Evolutionary conservation across 345 rosid genomes (phyloP).

Genomic region (Salix purpurea): DNA sequence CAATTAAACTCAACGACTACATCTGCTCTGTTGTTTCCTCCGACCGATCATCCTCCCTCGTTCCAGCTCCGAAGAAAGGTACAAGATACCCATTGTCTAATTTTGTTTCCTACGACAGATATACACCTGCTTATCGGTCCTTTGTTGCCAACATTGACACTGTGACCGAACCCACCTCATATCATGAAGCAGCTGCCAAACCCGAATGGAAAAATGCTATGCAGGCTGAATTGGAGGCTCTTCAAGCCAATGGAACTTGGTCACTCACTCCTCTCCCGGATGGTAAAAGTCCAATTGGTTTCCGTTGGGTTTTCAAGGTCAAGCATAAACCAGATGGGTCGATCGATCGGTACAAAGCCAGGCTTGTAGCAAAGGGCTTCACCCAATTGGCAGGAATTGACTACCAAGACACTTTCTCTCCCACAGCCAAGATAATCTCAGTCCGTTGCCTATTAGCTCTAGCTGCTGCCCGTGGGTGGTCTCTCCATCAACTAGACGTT

Average conservation of each 20-base stretch:
- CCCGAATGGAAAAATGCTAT: not conserved
- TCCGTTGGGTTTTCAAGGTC: not conserved
- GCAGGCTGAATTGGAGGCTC: not conserved
- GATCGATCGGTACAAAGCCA: not conserved
- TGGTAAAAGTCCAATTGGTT: not conserved
- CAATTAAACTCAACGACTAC: not conserved
- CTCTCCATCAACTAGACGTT: not conserved
- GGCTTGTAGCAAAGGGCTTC: not conserved
- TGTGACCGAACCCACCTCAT: not conserved
- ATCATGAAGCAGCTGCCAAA: not conserved
- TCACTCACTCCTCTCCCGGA: not conserved
- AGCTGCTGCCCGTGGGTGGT: not conserved
- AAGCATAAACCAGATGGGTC: not conserved
- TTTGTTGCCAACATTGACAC: not conserved
- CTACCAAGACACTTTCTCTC: not conserved
- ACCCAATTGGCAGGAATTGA: not conserved
- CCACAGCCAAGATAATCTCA: not conserved
- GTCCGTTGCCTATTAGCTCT: not conserved
- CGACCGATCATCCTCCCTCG: not conserved
- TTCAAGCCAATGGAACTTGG: not conserved
- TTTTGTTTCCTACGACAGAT: conserved; percentile 1
- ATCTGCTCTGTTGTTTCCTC: not conserved
- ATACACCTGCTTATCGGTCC: not conserved
- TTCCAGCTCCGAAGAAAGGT: not conserved
- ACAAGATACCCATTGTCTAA: not conserved